phyloP scores from a whole-genome alignment of 345 rosid species.

The Physaria fendleri region DNA sequence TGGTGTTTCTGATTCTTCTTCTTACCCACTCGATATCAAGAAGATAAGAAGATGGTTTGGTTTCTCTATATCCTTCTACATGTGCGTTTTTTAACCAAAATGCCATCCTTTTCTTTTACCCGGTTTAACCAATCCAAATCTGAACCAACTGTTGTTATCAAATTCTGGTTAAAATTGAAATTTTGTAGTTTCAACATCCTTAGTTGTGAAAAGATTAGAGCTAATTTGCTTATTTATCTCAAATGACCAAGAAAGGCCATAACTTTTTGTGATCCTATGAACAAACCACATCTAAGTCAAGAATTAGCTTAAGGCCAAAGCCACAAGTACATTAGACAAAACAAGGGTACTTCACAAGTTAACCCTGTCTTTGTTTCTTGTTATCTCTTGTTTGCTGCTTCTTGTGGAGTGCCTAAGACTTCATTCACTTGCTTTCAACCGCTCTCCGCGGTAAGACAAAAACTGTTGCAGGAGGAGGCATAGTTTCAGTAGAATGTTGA shows the following conservation, averaged over 20 bases:
- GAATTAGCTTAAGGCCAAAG: not conserved
- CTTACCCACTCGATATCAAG: slow-evolving; percentile 32
- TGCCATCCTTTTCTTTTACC: not conserved
- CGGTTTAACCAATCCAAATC: not conserved
- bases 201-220: not conserved
- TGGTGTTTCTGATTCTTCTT: slow-evolving; percentile 16
- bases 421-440: slow-evolving; percentile 24
- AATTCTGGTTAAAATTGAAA: no score
- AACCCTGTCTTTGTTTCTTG: slow-evolving; percentile 1
- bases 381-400: slow-evolving; percentile 5
- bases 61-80: not conserved
- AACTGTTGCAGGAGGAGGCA: slow-evolving; percentile 47
- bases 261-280: slow-evolving; percentile 4
- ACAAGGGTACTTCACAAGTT: slow-evolving; percentile 1
- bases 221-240: slow-evolving; percentile 14
- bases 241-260: not conserved
- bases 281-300: not conserved
- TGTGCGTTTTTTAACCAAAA: slow-evolving; percentile 10
- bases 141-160: not conserved
- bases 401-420: not conserved
- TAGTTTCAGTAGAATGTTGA: slow-evolving; percentile 29
- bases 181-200: no score
- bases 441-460: slow-evolving; percentile 59
- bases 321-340: slow-evolving; percentile 7
- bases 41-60: slow-evolving; percentile 23